Evolutionary conservation across 768 basidiomycete genomes (phyloP).

Genomic region (Agaricus sinodeliciosus): DNA sequence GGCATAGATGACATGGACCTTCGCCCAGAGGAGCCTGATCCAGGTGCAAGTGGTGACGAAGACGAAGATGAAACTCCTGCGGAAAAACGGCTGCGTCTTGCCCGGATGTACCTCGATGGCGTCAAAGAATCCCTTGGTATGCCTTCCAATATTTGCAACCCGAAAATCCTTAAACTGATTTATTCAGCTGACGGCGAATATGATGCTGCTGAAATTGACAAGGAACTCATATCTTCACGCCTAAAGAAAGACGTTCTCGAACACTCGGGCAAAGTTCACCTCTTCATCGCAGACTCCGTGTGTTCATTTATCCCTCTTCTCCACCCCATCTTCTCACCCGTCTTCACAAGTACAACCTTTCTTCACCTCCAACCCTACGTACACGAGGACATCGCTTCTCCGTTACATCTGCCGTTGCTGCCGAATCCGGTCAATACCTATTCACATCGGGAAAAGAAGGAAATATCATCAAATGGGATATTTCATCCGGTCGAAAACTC

Average conservation of each 20-base stretch:
- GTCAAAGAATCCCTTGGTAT: slow-evolving; percentile 70
- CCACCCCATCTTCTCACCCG: not conserved
- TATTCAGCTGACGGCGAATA: slow-evolving; percentile 75
- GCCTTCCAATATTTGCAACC: not conserved
- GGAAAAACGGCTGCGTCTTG: slow-evolving; percentile 85
- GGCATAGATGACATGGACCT: slow-evolving; percentile 75
- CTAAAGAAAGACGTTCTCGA: slow-evolving; percentile 90
- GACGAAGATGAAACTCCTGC: slow-evolving; percentile 88
- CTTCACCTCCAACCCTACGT: slow-evolving; percentile 44
- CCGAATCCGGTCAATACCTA: slow-evolving; percentile 66
- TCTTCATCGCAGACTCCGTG: slow-evolving; percentile 73
- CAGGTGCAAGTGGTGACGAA: slow-evolving; percentile 69
- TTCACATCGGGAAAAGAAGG: slow-evolving; percentile 93
- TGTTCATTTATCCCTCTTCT: slow-evolving; percentile 16
- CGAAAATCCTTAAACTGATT: not conserved
- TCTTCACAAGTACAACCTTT: slow-evolving; percentile 48
- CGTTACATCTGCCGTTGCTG: slow-evolving; percentile 75
- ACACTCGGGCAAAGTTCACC: slow-evolving; percentile 81
- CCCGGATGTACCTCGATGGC: slow-evolving; percentile 83
- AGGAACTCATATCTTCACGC: slow-evolving; percentile 83
- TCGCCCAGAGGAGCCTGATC: slow-evolving; percentile 41
- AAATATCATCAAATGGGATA: slow-evolving; percentile 79
- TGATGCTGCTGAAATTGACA: slow-evolving; percentile 94
- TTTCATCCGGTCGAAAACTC: slow-evolving; percentile 54
- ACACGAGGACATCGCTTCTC: slow-evolving; percentile 72